A percentile compares a stretch with the other conserved stretches of the same genome.
Conservation (phyloP, 805 yeast genomes). For the Maudiozyma pseudohumilis region DNA sequence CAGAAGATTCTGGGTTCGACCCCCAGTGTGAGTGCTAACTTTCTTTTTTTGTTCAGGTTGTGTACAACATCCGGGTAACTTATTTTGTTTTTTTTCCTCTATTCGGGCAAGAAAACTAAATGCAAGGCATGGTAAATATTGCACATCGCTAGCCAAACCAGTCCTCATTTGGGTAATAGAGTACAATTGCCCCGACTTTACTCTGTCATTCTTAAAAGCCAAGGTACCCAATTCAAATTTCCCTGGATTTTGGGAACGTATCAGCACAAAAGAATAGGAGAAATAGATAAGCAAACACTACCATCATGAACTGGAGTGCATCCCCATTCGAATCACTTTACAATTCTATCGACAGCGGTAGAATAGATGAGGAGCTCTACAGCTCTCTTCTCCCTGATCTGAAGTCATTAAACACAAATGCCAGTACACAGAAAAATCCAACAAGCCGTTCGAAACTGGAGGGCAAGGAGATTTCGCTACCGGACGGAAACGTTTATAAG, state of each 20-base stretch:
- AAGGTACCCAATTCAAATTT: too few species aligned
- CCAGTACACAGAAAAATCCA: conserved; percentile 34
- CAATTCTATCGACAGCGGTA: conserved; percentile 32
- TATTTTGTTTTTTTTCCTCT: background rate
- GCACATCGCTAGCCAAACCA: too few species aligned
- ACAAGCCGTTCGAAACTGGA: conserved; percentile 40
- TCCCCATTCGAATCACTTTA: conserved; percentile 36
- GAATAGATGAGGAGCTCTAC: conserved; percentile 19
- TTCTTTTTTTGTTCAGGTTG: conserved; percentile 2
- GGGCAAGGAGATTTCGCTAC: conserved; percentile 37
- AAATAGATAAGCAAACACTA: background rate
- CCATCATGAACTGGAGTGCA: conserved; percentile 21
- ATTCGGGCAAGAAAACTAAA: background rate
- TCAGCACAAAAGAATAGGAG: too few species aligned
- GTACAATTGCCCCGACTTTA: too few species aligned
- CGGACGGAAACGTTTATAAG: conserved; percentile 39
- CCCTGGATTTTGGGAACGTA: too few species aligned
- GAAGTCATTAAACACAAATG: conserved; percentile 32
- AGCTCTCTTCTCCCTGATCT: conserved; percentile 38
- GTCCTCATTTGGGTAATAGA: too few species aligned
- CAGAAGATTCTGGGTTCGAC: conserved; percentile 49
- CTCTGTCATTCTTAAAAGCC: too few species aligned
- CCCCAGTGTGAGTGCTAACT: conserved; percentile 41
- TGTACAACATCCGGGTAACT: background rate
- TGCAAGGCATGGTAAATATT: background rate